A percentile compares a stretch with the other conserved stretches of the same genome.
These are phyloP conservation scores for Striga asiatica DNA, from an alignment of 257 asterid species.

Conservation along the genomic window DNA sequence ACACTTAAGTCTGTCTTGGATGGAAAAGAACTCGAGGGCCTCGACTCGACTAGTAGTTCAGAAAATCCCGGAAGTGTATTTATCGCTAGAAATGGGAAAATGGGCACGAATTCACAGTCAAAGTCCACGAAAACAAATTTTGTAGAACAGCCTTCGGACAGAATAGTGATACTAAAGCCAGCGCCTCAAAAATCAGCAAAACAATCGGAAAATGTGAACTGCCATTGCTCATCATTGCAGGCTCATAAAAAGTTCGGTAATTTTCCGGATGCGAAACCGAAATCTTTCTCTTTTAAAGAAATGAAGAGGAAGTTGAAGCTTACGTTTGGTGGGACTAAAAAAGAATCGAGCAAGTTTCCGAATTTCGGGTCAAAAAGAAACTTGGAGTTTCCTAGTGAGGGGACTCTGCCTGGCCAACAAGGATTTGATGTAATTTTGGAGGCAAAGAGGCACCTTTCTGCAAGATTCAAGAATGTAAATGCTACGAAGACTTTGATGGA, in stretches of 20 bases:
- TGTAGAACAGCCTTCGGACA: constrained; percentile 21
- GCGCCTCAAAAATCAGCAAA: constrained; percentile 23
- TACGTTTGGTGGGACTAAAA: constrained; percentile 35
- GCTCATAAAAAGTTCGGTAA: constrained; percentile 14
- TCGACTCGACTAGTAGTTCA: background rate
- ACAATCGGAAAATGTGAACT: constrained; percentile 20
- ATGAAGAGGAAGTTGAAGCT: constrained; percentile 51
- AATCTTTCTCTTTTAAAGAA: constrained; percentile 39
- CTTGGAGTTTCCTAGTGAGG: constrained; percentile 22
- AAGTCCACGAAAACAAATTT: constrained; percentile 14
- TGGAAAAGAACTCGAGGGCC: background rate
- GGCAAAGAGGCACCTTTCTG: constrained; percentile 77
- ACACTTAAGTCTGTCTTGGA: background rate
- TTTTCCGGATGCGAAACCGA: constrained; percentile 16
- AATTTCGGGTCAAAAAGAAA: constrained; percentile 14
- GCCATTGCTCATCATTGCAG: constrained; percentile 46
- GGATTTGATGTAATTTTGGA: constrained; percentile 47
- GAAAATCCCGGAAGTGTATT: constrained; percentile 7
- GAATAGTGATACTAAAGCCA: constrained; percentile 55
- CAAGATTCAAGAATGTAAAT: constrained; percentile 28
- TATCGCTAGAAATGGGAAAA: constrained; percentile 7
- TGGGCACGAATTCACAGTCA: constrained; percentile 22
- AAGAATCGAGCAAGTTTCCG: constrained; percentile 2
- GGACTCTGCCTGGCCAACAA: constrained; percentile 17
- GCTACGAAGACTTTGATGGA: constrained; percentile 11